Conservation (phyloP, 116 monocot species). For the Cymodocea nodosa region DNA sequence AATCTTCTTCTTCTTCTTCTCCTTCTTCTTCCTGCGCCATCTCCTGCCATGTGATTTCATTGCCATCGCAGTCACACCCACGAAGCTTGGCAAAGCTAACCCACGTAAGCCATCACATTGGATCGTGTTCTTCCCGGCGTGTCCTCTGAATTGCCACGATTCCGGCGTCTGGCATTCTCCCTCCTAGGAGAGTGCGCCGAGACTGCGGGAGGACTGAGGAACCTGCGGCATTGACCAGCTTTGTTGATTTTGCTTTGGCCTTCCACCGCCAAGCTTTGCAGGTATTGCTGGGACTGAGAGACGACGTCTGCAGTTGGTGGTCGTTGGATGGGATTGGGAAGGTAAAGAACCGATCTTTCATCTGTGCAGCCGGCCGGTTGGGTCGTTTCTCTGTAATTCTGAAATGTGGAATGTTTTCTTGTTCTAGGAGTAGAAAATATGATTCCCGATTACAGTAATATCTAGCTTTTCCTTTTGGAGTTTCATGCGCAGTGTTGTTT, state of each 20-base stretch:
- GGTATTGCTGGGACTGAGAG: too few species aligned
- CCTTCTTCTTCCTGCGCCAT: too few species aligned
- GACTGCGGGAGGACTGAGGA: too few species aligned
- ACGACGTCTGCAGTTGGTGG: too few species aligned
- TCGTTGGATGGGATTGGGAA: not conserved
- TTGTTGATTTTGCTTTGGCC: not conserved
- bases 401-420: not conserved
- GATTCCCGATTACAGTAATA: not conserved
- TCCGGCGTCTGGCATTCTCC: too few species aligned
- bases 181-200: not conserved
- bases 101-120: not conserved
- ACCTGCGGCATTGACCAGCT: too few species aligned
- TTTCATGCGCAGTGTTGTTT: too few species aligned
- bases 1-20: too few species aligned
- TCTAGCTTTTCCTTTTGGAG: not conserved
- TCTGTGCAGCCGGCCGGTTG: not conserved
- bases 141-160: too few species aligned
- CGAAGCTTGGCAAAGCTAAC: not conserved
- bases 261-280: not conserved
- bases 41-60: not conserved
- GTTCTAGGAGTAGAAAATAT: not conserved
- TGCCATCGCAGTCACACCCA: not conserved
- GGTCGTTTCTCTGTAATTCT: not conserved
- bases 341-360: slow-evolving; percentile 2
- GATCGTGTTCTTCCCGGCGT: not conserved